Evolutionary conservation across 2,329 filamentous ascomycete species (phyloP), one percentile per base, ranked within the genome.

Genomic region (Ophiostoma tasmaniense): DNA sequence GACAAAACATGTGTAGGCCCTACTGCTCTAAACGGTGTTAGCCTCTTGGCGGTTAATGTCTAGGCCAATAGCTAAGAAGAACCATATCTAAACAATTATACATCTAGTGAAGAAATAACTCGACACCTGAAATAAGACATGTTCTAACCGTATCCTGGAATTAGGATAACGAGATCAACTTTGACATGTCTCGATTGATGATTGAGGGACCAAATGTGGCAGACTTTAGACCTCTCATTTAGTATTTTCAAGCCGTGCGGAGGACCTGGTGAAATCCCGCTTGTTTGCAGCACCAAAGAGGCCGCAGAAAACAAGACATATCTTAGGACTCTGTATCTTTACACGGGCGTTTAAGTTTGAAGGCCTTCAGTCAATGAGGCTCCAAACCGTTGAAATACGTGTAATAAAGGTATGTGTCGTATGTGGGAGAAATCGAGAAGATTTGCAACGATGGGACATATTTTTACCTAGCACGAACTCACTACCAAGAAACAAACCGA

Each of bases 111-210:
- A n/a, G n/a, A n/a, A n/a, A n/a, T n/a, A n/a, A n/a, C n/a, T n/a
- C n/a, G n/a, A n/a, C n/a, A n/a, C n/a, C n/a, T n/a, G n/a, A n/a
- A n/a, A n/a, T n/a, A n/a, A n/a, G n/a, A n/a, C n/a, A n/a, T n/a
- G n/a, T n/a, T n/a, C n/a, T n/a, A n/a, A n/a, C n/a, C n/a, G n/a
- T n/a, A n/a, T n/a, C n/a, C n/a, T n/a, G n/a, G n/a, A n/a, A n/a
- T n/a, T n/a, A n/a, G n/a, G n/a, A n/a, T n/a, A 25, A 37, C 17
- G 68, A 70, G 20, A 50, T 69, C 65, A 66, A 64, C 67, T 71
- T 71, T 66, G 70, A 71, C 66, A 70, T 71, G 67, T 71, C 70
- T 8, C 67, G 69, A 11, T 28, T 71, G 33, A 13, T 61, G 14
- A 39, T 67, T 17, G 45, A 68, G 30, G 42, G 37, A 22, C 52